phyloP scores from a whole-genome alignment of 1,284 basidiomycete species.

The Ganoderma lucidum region DNA sequence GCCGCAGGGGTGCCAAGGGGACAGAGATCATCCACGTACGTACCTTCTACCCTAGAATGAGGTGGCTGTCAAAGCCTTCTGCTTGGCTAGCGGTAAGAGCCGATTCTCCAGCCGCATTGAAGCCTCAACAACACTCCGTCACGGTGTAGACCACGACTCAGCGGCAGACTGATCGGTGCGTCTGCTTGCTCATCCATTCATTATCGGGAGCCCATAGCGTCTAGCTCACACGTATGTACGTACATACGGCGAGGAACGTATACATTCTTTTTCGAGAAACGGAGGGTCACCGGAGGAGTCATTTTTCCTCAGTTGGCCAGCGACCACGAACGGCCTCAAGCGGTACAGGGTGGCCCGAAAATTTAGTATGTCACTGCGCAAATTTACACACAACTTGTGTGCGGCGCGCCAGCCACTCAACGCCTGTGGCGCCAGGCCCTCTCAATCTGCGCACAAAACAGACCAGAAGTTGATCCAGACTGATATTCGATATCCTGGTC shows the following conservation, averaged over 20 bases:
- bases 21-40: background rate
- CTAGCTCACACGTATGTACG: background rate
- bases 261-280: background rate
- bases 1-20: background rate
- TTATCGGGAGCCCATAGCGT: background rate
- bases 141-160: background rate
- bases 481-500: background rate
- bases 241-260: background rate
- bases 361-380: background rate
- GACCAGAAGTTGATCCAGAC: conserved; percentile 5
- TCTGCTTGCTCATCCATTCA: background rate
- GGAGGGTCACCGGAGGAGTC: background rate
- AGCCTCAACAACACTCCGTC: background rate
- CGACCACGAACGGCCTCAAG: background rate
- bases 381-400: background rate
- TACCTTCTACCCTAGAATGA: background rate
- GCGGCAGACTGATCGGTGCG: background rate
- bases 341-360: background rate
- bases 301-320: background rate
- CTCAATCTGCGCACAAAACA: conserved; percentile 4
- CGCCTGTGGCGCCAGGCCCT: background rate
- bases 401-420: background rate
- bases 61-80: background rate
- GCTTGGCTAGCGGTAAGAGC: background rate
- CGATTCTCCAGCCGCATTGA: background rate